phyloP scores from a whole-genome alignment of 805 yeast species.

The Spathaspora girioi region DNA sequence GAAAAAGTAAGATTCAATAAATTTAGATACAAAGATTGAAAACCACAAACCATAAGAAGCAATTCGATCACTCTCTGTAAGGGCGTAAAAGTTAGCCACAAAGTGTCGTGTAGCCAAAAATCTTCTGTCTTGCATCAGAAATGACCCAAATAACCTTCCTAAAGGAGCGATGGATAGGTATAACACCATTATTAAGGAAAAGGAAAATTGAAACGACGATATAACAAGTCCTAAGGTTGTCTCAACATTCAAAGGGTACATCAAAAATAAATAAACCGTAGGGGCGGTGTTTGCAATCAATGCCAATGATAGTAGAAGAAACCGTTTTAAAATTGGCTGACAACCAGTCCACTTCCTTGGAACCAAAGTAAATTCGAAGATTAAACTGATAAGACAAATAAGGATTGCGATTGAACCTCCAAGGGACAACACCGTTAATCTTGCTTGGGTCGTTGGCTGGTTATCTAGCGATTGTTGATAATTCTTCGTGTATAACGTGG shows the following conservation, averaged over 20 bases:
- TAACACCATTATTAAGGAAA: slow-evolving; percentile 51
- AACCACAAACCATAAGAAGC: slow-evolving; percentile 71
- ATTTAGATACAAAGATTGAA: slow-evolving; percentile 63
- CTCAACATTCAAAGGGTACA: slow-evolving; percentile 28
- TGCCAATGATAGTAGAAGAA: slow-evolving; percentile 38
- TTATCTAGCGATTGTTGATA: slow-evolving; percentile 53
- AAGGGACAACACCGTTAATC: slow-evolving; percentile 56
- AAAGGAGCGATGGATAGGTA: slow-evolving; percentile 64
- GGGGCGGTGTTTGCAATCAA: slow-evolving; percentile 50
- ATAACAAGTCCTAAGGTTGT: slow-evolving; percentile 37
- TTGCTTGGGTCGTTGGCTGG: slow-evolving; percentile 56
- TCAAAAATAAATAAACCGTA: slow-evolving; percentile 48
- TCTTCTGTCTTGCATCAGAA: slow-evolving; percentile 29
- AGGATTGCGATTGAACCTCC: slow-evolving; percentile 64
- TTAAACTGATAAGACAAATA: slow-evolving; percentile 52
- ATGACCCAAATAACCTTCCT: slow-evolving; percentile 44
- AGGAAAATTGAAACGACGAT: slow-evolving; percentile 51
- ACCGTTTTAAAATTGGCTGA: slow-evolving; percentile 49
- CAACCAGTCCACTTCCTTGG: slow-evolving; percentile 77
- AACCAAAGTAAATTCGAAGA: slow-evolving; percentile 58
- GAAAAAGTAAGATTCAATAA: slow-evolving; percentile 75
- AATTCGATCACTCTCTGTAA: slow-evolving; percentile 50
- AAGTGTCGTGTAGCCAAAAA: slow-evolving; percentile 54
- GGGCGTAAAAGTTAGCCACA: slow-evolving; percentile 53
- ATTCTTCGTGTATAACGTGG: slow-evolving; percentile 59